These are phyloP conservation scores for Croton laevigatus DNA, from an alignment of 441 rosid species.

Conservation along the genomic window DNA sequence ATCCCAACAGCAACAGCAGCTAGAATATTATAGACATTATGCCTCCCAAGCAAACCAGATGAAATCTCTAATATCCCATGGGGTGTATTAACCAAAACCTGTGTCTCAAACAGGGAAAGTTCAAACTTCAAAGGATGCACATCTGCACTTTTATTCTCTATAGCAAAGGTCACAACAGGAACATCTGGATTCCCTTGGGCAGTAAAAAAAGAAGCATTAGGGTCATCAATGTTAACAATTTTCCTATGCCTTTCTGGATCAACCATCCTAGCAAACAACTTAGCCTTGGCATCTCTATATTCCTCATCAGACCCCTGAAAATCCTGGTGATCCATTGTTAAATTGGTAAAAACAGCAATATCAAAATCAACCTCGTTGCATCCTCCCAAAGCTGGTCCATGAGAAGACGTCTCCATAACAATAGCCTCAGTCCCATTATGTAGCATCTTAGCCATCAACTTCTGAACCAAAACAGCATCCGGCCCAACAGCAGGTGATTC, in stretches of 20 bases:
- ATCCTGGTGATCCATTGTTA: slow-evolving; percentile 54
- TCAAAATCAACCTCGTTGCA: slow-evolving; percentile 83
- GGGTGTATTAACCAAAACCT: slow-evolving; percentile 82
- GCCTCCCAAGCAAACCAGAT: slow-evolving; percentile 82
- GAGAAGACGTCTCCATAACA: slow-evolving; percentile 86
- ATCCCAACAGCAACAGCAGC: slow-evolving; percentile 92
- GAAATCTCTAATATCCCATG: slow-evolving; percentile 86
- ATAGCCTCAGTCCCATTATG: slow-evolving; percentile 84
- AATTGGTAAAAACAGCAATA: slow-evolving; percentile 80
- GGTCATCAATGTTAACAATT: slow-evolving; percentile 86
- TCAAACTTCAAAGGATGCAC: slow-evolving; percentile 80
- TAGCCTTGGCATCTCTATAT: slow-evolving; percentile 72
- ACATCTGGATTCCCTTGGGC: slow-evolving; percentile 70
- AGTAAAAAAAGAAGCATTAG: slow-evolving; percentile 66
- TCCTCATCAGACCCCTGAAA: slow-evolving; percentile 72
- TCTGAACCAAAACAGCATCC: slow-evolving; percentile 84
- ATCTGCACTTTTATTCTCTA: slow-evolving; percentile 84
- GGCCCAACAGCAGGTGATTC: slow-evolving; percentile 54
- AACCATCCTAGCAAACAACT: slow-evolving; percentile 81
- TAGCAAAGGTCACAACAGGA: slow-evolving; percentile 86
- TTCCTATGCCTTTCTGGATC: slow-evolving; percentile 91
- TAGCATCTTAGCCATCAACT: slow-evolving; percentile 93
- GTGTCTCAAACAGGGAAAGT: slow-evolving; percentile 86
- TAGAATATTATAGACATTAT: slow-evolving; percentile 85
- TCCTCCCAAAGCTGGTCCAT: slow-evolving; percentile 61